Base-by-base conservation (phyloP, 192 early-diverging fungal species). In the Phycomyces blakesleeanus region DNA sequence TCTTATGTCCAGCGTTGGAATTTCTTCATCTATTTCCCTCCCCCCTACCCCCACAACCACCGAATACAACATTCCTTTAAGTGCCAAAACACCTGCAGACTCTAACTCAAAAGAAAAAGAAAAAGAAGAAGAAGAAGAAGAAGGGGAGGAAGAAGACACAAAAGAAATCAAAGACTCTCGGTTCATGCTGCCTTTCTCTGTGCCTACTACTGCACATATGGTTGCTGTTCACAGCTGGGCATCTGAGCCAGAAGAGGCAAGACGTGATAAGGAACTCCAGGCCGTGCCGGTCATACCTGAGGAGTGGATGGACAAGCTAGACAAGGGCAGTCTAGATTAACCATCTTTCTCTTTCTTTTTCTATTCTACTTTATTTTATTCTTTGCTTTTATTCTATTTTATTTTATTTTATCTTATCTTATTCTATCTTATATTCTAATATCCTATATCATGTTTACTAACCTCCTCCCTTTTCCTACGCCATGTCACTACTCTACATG, bases 141-240 rank as follows among this genome's bases (percentile, higher is more conserved):
- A 61, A 21, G 63, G 66, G 16, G 70, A 72, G 15, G 58, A 59
- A 1, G 59, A 73, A 16, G 65, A 62, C 18, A 67, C 61, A 9
- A 73, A 63, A 25, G 71, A 73, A 40, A 61, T 59, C 27, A 66
- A 80, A 10, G 83, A 87, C 55, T 73, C 83, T 5, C 63, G 70
- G 20, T 83, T 82, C 64, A 71, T 83, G 60, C 55, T 83, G 38
- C 83, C 85, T 57, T 87, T 87, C 67, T 83, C 83, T 20, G 76
- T 87, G 24, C 85, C 83, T 22, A 85, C 81, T 3, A 81, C 77
- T 54, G 73, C 75, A 41, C 75, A 78, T 21, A 66, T 63, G 20
- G 44, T 27, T 21, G 42, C 47, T 9, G 50, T 41, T 14, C 10
- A 27, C 0, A 34, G 53, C 40, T 40, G 44, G 37, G 53, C 47